These are phyloP conservation scores for Tulasnella sp. DNA, from an alignment of 768 basidiomycete genomes.

Conservation along the genomic window DNA sequence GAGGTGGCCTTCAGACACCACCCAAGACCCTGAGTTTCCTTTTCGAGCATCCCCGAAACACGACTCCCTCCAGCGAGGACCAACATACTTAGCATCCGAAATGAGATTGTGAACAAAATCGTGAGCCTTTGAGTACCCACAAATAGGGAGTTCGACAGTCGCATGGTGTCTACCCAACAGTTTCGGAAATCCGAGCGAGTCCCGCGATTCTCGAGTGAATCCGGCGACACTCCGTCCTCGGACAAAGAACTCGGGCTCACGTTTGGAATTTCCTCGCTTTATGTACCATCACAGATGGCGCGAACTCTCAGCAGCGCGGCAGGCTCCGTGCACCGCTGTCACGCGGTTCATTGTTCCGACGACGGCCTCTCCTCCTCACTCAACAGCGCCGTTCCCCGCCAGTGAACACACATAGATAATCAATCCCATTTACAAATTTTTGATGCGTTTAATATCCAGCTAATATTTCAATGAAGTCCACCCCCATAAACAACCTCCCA, in stretches of 20 bases:
- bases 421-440: not conserved
- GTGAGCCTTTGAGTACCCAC: not conserved
- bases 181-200: no score
- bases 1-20: not conserved
- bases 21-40: not conserved
- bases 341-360: no score
- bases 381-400: no score
- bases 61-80: not conserved
- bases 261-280: not conserved
- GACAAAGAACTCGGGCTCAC: no score
- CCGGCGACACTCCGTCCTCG: no score
- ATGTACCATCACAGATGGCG: not conserved
- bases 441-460: not conserved
- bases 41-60: not conserved
- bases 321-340: no score
- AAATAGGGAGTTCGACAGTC: no score
- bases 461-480: not conserved
- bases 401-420: no score
- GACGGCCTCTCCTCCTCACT: no score
- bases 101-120: not conserved
- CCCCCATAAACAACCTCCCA: not conserved
- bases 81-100: not conserved
- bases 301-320: not conserved
- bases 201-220: no score
- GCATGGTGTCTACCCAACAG: no score